Evolutionary conservation across 768 basidiomycete genomes (phyloP).

Genomic region (Trametes cubensis): DNA sequence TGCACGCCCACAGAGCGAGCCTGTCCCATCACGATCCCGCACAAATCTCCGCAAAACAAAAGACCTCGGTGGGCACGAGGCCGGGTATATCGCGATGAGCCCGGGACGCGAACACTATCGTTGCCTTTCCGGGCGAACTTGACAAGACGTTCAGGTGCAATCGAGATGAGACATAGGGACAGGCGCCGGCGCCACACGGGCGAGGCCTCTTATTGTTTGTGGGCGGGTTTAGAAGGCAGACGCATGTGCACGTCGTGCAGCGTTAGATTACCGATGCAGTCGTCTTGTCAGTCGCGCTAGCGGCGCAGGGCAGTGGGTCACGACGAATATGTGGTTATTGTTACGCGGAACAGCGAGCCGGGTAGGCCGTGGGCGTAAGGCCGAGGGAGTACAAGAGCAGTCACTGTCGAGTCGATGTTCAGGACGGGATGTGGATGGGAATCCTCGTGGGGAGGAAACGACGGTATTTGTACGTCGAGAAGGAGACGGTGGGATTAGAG

Average conservation of each 20-base stretch:
- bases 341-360: conserved; percentile 1
- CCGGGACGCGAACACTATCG: conserved; percentile 6
- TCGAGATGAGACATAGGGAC: not conserved
- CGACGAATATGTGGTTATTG: not conserved
- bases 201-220: conserved; percentile 8
- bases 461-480: too few relatives aligned
- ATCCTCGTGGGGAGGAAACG: too few relatives aligned
- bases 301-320: not conserved
- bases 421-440: too few relatives aligned
- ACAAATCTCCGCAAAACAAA: conserved; percentile 6
- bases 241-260: not conserved
- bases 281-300: not conserved
- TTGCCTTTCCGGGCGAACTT: conserved; percentile 6
- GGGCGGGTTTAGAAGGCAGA: not conserved
- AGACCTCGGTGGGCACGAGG: not conserved
- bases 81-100: not conserved
- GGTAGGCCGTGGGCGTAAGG: not conserved
- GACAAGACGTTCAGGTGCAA: not conserved
- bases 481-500: not conserved
- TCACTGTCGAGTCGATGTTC: too few relatives aligned
- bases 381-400: not conserved
- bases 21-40: not conserved
- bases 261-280: not conserved
- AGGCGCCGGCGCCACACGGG: conserved; percentile 6
- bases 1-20: conserved; percentile 5